Percentiles rank a stretch among this genome's conserved stretches.
Conservation (phyloP, 2,329 filamentous ascomycete species). For the Pezicula radicicola region DNA sequence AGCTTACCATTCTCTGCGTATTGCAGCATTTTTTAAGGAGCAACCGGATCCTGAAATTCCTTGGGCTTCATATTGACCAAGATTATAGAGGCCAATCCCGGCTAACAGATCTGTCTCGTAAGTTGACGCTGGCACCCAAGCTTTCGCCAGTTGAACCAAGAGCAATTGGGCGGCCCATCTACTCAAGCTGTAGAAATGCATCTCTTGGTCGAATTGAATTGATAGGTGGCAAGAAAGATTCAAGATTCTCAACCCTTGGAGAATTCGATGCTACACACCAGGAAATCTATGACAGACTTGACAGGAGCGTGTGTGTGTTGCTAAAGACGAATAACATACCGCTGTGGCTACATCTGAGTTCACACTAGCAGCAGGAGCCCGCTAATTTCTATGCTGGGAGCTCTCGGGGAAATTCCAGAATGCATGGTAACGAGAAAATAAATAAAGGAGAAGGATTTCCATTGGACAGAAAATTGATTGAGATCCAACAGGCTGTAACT, state of each 20-base stretch:
- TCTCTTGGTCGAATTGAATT: background rate
- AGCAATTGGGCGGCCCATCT: background rate
- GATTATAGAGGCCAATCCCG: background rate
- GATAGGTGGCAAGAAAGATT: background rate
- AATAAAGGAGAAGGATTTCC: too few relatives aligned
- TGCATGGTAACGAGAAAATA: too few relatives aligned
- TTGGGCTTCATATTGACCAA: background rate
- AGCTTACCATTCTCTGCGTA: slow-evolving; percentile 41
- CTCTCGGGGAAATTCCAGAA: too few relatives aligned
- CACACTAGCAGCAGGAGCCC: too few relatives aligned
- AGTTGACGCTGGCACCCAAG: background rate
- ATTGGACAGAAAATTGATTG: too few relatives aligned
- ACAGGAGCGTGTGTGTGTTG: too few relatives aligned
- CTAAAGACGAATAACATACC: too few relatives aligned
- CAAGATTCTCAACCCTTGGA: background rate
- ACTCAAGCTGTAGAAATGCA: background rate
- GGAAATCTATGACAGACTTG: background rate
- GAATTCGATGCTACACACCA: background rate
- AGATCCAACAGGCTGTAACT: too few relatives aligned
- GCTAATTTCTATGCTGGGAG: too few relatives aligned
- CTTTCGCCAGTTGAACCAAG: too few relatives aligned
- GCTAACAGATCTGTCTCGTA: background rate
- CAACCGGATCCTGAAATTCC: slow-evolving; percentile 28
- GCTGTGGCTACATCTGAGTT: too few relatives aligned
- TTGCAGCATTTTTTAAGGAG: slow-evolving; percentile 32